A percentile compares a stretch with the other conserved stretches of the same genome.
Evolutionary conservation across 2,329 filamentous ascomycete genomes (phyloP).

Genomic region (Xylariaceae sp.): DNA sequence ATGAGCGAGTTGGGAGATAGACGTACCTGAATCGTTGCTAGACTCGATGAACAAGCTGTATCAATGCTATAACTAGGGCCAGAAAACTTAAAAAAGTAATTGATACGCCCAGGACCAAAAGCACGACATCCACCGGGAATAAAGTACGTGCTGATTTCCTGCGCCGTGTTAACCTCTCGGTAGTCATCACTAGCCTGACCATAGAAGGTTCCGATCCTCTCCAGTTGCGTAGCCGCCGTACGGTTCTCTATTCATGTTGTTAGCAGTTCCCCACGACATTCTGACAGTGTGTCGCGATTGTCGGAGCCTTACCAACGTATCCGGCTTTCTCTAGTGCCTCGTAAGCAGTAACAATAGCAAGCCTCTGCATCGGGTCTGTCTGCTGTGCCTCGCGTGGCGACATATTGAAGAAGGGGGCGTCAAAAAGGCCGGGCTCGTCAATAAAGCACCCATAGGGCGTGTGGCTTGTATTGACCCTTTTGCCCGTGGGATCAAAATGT

Average conservation of each 20-base stretch:
- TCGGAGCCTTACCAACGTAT: constrained; percentile 7
- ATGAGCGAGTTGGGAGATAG: background rate
- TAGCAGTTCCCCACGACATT: background rate
- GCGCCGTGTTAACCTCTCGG: constrained; percentile 58
- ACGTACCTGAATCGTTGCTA: constrained; percentile 21
- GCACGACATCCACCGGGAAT: constrained; percentile 34
- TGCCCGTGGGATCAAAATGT: constrained; percentile 22
- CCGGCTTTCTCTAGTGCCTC: constrained; percentile 64
- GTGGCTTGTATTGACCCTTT: constrained; percentile 17
- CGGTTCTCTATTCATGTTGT: constrained; percentile 5
- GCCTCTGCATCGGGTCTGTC: constrained; percentile 62
- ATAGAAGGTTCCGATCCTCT: constrained; percentile 22
- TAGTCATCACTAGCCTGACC: constrained; percentile 34
- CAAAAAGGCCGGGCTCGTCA: constrained; percentile 20
- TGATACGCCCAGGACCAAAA: constrained; percentile 36
- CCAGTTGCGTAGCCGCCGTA: constrained; percentile 14
- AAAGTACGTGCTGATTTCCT: constrained; percentile 49
- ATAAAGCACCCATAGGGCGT: constrained; percentile 16
- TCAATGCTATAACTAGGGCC: constrained; percentile 29
- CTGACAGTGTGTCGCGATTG: no score
- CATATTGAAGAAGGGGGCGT: constrained; percentile 24
- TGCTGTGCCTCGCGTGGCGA: constrained; percentile 21
- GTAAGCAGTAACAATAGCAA: constrained; percentile 61
- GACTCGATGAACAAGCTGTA: constrained; percentile 29
- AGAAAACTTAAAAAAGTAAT: constrained; percentile 34